Conservation (phyloP, 1,284 basidiomycete species). For the Ceratobasidium papillatum region DNA sequence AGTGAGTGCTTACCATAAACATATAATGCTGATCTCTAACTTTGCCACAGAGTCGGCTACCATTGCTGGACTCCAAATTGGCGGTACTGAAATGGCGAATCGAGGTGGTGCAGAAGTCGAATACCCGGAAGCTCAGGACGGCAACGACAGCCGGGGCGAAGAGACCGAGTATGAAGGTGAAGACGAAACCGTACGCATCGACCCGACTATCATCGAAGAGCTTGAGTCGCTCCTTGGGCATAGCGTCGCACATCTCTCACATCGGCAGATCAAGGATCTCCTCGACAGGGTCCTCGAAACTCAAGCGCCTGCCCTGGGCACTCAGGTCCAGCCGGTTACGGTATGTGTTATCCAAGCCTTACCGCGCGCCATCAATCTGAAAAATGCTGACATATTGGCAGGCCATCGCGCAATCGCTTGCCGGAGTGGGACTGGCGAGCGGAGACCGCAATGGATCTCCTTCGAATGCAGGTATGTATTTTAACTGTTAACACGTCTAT, state of each 20-base stretch:
- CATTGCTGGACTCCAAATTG: neutral
- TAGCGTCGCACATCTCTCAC: neutral
- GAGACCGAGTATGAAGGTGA: neutral
- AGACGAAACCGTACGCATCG: neutral
- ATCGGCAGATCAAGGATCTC: neutral
- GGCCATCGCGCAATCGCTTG: neutral
- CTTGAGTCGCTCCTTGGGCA: neutral
- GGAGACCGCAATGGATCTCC: conserved; percentile 8
- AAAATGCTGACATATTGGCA: neutral
- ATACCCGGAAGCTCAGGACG: neutral
- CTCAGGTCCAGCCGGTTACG: conserved; percentile 15
- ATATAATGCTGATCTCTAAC: neutral
- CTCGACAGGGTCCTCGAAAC: neutral
- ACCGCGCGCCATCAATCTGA: neutral
- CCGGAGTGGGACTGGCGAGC: conserved; percentile 24
- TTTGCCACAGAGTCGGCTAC: neutral
- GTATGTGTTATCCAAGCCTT: neutral
- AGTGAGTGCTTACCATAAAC: neutral
- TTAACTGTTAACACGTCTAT: neutral
- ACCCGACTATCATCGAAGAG: neutral
- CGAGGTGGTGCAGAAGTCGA: neutral
- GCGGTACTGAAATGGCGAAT: neutral
- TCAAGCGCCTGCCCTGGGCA: conserved; percentile 5
- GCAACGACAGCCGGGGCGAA: neutral
- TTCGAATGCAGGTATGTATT: neutral